phyloP scores from a whole-genome alignment of 805 yeast species.

The Metschnikowia reukaufii region DNA sequence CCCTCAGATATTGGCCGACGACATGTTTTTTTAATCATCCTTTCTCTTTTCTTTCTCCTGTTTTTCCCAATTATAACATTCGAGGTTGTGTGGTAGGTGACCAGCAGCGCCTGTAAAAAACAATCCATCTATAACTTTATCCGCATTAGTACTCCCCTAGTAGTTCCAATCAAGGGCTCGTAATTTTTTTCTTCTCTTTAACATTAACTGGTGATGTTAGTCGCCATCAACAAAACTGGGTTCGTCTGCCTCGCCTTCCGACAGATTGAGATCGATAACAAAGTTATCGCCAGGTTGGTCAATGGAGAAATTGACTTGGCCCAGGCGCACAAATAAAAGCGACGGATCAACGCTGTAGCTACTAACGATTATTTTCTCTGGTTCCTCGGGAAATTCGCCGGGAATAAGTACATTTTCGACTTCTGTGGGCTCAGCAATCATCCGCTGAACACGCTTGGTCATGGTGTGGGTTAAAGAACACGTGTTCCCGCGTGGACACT shows the following conservation, averaged over 20 bases:
- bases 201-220: too few relatives aligned
- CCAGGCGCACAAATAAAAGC: conserved; percentile 20
- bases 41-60: too few relatives aligned
- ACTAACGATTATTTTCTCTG: conserved; percentile 20
- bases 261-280: conserved; percentile 8
- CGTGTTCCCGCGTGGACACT: conserved; percentile 51
- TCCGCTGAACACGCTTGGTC: conserved; percentile 27
- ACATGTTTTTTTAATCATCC: too few relatives aligned
- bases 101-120: too few relatives aligned
- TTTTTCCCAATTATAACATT: too few relatives aligned
- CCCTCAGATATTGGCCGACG: too few relatives aligned
- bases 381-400: conserved; percentile 19
- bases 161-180: too few relatives aligned
- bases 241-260: conserved; percentile 8
- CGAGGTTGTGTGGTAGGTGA: too few relatives aligned
- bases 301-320: not conserved
- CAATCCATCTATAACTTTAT: too few relatives aligned
- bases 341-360: conserved; percentile 38
- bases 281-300: conserved; percentile 24
- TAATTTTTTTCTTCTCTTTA: too few relatives aligned
- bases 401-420: conserved; percentile 23
- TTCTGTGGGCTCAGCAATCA: conserved; percentile 23
- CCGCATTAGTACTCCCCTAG: too few relatives aligned
- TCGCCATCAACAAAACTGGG: not conserved
- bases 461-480: conserved; percentile 55